Base-by-base conservation (phyloP, 306 rosid species). In the Inga laurina region DNA sequence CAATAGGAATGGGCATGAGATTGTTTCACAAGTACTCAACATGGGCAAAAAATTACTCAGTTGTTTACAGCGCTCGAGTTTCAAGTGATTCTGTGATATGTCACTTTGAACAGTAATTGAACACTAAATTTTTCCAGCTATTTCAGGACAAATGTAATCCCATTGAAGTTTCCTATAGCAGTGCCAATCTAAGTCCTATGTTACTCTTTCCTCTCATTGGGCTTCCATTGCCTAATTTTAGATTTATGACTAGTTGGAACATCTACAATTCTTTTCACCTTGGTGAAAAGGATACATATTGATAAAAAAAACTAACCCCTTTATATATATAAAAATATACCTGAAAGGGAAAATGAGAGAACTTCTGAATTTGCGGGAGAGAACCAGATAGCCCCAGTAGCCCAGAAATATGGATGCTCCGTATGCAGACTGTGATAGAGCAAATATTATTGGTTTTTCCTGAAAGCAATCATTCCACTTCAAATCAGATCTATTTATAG, bases 361-460 rank as follows among this genome's bases (percentile, higher is more conserved):
- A 89, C 74, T 72, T 76, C 82, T 85, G 59, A 84, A 87, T 76
- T 83, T 90, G 80, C 79, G 78, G 32, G 78, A 86, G 76, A 86
- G 77, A 82, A 93, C 82, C 78, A 90, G 91, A 88, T 92, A 93
- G 84, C 91, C 94, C 99, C 99, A 95, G 56, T 95, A 95, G 78
- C 98, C 99, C 24, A 92, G 35, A 87, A 91, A 67, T 35, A 67
- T 7, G 72, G 72, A 67, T 74, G 88, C 89, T 72, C 99, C 99
- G 85, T 93, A 96, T n/a, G 98, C 92, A 80, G 91, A 83, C 81
- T 96, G 99, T 13, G 99, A 93, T 79, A 92, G 79, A 32, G 97
- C 91, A 88, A 96, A 96, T 82, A 95, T 82, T 72, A 92, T 85
- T 70, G 90, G 83, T 85, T 91, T 95, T 79, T 89, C 99, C 99